phyloP scores from a whole-genome alignment of 169 alveolate genomes.

The Plasmodium gaboni region DNA sequence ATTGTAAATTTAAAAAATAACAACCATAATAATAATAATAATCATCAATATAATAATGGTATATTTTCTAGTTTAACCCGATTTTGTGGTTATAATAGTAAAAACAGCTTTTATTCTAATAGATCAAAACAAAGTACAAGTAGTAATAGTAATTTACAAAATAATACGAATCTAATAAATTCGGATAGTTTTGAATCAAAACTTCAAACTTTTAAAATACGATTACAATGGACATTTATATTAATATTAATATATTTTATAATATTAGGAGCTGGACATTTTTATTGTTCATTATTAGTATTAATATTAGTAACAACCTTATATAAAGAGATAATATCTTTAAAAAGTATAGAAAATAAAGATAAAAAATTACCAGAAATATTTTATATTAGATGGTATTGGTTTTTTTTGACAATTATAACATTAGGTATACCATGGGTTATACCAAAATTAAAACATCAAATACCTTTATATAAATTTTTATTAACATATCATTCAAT shows the following conservation, averaged over 20 bases:
- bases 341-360: conserved; percentile 64
- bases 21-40: neutral
- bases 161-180: neutral
- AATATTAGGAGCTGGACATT: conserved; percentile 92
- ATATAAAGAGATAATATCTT: conserved; percentile 77
- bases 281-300: conserved; percentile 91
- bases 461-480: conserved; percentile 69
- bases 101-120: neutral
- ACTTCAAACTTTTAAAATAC: conserved; percentile 32
- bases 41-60: neutral
- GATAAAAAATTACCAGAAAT: conserved; percentile 67
- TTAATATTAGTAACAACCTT: conserved; percentile 79
- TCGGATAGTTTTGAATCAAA: conserved; percentile 1
- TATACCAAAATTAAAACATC: conserved; percentile 82
- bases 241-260: conserved; percentile 83
- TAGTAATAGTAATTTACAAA: neutral
- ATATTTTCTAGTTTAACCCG: neutral
- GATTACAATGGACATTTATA: conserved; percentile 88
- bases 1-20: neutral
- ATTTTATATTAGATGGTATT: conserved; percentile 64
- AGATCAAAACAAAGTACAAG: neutral
- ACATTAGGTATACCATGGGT: conserved; percentile 85
- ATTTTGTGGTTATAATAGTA: conserved; percentile 30
- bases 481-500: conserved; percentile 92
- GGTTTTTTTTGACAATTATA: conserved; percentile 74